Conservation (phyloP, 2,329 filamentous ascomycete species). For the Dryadomyces sulphureus region DNA sequence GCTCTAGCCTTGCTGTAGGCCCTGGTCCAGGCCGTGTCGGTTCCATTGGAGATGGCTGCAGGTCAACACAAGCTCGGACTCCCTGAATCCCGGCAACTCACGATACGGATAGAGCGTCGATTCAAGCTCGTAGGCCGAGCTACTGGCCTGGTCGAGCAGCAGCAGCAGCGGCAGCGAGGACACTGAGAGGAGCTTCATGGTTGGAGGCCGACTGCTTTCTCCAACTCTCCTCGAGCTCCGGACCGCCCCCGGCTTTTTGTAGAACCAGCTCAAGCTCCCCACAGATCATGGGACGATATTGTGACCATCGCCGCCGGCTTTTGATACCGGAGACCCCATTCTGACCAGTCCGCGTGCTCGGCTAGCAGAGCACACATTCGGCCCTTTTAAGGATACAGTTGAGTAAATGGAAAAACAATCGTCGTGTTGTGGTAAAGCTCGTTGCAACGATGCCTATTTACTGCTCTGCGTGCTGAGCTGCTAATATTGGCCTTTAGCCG, state of each 20-base stretch:
- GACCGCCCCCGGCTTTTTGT: too few species aligned
- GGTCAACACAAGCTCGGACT: not conserved
- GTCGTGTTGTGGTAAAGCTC: too few species aligned
- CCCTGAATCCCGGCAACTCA: not conserved
- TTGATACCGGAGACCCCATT: too few species aligned
- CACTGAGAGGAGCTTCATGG: not conserved
- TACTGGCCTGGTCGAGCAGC: not conserved
- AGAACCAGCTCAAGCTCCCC: not conserved
- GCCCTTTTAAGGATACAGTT: not conserved
- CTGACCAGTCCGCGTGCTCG: too few species aligned
- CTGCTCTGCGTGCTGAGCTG: too few species aligned
- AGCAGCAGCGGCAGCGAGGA: not conserved
- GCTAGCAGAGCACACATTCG: not conserved
- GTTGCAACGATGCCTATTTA: too few species aligned
- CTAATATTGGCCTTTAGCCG: too few species aligned
- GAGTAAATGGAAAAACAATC: not conserved
- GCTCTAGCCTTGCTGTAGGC: constrained; percentile 49
- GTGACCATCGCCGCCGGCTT: not conserved
- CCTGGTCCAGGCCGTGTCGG: constrained; percentile 31
- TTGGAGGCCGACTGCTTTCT: constrained; percentile 3
- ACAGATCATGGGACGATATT: not conserved
- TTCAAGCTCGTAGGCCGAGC: not conserved
- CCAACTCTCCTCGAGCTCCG: too few species aligned
- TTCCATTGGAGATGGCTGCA: not conserved
- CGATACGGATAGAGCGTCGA: not conserved